Conservation (phyloP, 495 filamentous ascomycete species). For the Podospora conica region DNA sequence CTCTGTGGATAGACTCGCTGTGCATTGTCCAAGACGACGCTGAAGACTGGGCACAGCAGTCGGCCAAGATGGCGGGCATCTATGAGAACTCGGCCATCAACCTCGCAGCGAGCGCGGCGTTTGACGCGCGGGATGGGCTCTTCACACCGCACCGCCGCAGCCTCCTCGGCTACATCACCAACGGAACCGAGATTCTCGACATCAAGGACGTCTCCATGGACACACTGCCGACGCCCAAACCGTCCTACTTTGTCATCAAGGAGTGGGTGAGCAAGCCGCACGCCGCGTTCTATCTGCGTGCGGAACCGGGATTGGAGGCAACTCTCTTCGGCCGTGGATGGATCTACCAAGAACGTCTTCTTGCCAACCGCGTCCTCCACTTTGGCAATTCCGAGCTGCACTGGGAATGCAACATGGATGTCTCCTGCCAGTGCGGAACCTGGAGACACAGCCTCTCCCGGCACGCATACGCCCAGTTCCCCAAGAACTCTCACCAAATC, state of each 20-base stretch:
- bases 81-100: slow-evolving; percentile 18
- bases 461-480: not conserved
- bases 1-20: slow-evolving; percentile 22
- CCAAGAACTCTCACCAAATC: not conserved
- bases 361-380: slow-evolving; percentile 13
- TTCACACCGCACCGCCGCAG: not conserved
- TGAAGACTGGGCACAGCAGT: slow-evolving; percentile 6
- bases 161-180: not conserved
- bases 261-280: not conserved
- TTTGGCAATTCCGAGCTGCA: slow-evolving; percentile 14
- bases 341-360: slow-evolving; percentile 16
- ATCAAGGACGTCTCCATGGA: not conserved
- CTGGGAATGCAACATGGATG: slow-evolving; percentile 7
- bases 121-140: slow-evolving; percentile 6
- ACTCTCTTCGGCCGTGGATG: slow-evolving; percentile 8
- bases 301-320: not conserved
- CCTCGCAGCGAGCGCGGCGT: slow-evolving; percentile 14
- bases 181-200: not conserved
- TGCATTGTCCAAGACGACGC: slow-evolving; percentile 8
- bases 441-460: slow-evolving; percentile 3
- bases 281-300: not conserved
- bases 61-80: slow-evolving; percentile 14
- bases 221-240: not conserved
- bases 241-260: not conserved
- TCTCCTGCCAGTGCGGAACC: slow-evolving; percentile 11